A percentile compares a stretch with the other conserved stretches of the same genome.
Evolutionary conservation across 148 eudicot genomes (phyloP).

Genomic region (Suaeda aralocaspica): DNA sequence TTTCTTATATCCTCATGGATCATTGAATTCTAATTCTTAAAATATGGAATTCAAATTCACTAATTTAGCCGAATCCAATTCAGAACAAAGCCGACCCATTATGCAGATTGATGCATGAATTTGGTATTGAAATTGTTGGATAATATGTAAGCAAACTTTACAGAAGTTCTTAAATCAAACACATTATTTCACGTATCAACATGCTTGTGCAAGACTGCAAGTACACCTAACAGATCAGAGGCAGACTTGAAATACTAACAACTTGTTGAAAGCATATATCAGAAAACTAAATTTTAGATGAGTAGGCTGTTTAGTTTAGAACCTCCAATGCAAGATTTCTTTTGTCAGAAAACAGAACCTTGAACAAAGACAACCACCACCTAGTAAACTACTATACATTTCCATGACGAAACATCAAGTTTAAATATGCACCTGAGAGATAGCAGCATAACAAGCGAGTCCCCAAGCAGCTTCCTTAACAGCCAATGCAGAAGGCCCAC

Average conservation of each 20-base stretch:
- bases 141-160: neutral
- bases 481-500: constrained; percentile 95
- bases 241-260: neutral
- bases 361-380: neutral
- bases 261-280: too few species aligned
- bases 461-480: constrained; percentile 99
- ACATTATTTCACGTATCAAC: neutral
- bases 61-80: neutral
- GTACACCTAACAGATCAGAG: neutral
- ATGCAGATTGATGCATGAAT: neutral
- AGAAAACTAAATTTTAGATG: neutral
- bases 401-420: neutral
- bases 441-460: constrained; percentile 95
- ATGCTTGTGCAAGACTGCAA: neutral
- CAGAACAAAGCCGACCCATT: neutral
- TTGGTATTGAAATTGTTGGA: neutral
- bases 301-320: neutral
- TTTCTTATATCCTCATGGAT: neutral
- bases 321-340: neutral
- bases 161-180: neutral
- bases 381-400: too few species aligned
- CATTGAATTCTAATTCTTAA: neutral
- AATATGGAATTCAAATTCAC: neutral
- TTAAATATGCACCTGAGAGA: constrained; percentile 59
- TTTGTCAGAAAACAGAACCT: neutral